Base-by-base conservation (phyloP, 2,329 filamentous ascomycete genomes). In the Sporothrix brasiliensis region DNA sequence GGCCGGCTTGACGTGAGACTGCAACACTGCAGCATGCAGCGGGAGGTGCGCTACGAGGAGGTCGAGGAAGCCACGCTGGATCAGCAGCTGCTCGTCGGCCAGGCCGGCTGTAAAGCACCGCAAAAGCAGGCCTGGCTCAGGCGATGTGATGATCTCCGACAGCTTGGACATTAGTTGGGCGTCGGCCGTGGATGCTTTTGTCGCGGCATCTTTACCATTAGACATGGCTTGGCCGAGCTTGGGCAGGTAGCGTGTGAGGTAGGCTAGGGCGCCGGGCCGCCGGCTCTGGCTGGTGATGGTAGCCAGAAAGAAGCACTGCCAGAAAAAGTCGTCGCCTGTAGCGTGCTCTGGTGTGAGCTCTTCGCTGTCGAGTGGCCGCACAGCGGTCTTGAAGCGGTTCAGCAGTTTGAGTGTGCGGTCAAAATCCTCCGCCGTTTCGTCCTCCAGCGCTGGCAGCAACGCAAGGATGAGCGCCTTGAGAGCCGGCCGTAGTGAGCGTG, bases 361-460 rank as follows among this genome's bases (percentile, higher is more conserved):
- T 73, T 86, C 81, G 72, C 85, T 84, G 34, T 81, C 80, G 10
- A 80, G 75, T 39, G 88, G 82, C 70, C 89, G 84, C 75, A 93
- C 87, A 63, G 87, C 86, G 71, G 85, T 80, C 76, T 94, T 93
- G 78, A 98, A 89, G 70, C 87, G 89, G 75, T 95, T 91, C 61
- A 98, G 79, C 11, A 97, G 87, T 71, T 86, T 87, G 70, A 97
- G 79, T 1, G 94, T 96, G 69, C 92, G 87, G 73, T 98, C 94
- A 79, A 98, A 99, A 78, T 99, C 96, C 78, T 99, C 95, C 74
- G 94, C 96, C 10, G 93, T 96, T 79, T 98, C 95, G 74, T 99
- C 95, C 79, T 99, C 95, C 2, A 99, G 81, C 0, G 94, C 95
- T 0, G 95, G 95, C 3, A 99, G 83, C 41, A 99, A 83, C n/a